Evolutionary conservation across 1,284 basidiomycete genomes (phyloP).

Genomic region (Ustilago shanxiensis): DNA sequence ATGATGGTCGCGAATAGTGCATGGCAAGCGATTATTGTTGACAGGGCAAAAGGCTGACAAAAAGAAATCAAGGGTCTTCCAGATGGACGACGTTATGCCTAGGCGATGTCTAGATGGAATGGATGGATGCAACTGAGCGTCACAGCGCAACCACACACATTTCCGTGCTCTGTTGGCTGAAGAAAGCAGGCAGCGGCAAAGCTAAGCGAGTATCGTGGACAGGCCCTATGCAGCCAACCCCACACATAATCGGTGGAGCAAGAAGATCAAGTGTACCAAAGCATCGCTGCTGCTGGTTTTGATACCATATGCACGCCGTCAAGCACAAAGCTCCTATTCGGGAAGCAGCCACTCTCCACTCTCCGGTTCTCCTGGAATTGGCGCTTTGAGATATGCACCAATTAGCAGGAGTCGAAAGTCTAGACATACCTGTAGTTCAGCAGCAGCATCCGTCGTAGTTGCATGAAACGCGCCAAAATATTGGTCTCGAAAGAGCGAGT

Average conservation of each 20-base stretch:
- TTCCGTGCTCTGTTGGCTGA: too few species aligned
- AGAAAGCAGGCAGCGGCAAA: too few species aligned
- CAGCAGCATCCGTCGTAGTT: conserved; percentile 2
- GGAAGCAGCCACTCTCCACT: not conserved
- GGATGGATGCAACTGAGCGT: too few species aligned
- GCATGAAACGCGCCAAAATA: conserved; percentile 3
- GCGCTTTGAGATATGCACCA: not conserved
- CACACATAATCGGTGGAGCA: not conserved
- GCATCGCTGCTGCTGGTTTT: not conserved
- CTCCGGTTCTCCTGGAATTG: too few species aligned
- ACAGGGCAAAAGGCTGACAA: not conserved
- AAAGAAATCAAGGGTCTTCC: too few species aligned
- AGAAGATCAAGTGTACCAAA: not conserved
- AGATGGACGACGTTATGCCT: too few species aligned
- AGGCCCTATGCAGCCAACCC: conserved; percentile 7
- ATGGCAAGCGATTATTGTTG: not conserved
- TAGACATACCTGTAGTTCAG: too few species aligned
- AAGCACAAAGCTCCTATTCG: conserved; percentile 23
- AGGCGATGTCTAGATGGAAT: too few species aligned
- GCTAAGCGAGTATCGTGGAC: conserved; percentile 28
- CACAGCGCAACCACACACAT: too few species aligned
- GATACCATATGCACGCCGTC: not conserved
- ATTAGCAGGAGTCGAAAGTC: not conserved
- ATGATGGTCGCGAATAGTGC: conserved; percentile 1
- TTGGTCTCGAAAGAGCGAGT: too few species aligned